These are phyloP conservation scores for Saitozyma sp. DNA, from an alignment of 768 basidiomycete genomes.

Conservation along the genomic window DNA sequence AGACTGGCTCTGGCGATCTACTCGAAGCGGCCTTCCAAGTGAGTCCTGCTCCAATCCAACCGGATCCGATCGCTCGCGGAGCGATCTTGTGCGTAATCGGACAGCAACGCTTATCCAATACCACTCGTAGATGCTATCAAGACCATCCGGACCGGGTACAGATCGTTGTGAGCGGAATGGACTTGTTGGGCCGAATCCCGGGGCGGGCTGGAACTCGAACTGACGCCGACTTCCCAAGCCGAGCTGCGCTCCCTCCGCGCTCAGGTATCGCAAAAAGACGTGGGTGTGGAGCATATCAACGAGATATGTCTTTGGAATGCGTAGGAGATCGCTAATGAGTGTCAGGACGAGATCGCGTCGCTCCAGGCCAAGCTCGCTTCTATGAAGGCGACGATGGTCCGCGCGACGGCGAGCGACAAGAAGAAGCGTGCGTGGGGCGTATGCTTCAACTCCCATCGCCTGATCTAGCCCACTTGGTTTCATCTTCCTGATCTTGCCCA, in stretches of 20 bases:
- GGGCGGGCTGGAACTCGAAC: neutral
- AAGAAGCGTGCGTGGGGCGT: constrained; percentile 23
- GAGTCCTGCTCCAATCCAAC: neutral
- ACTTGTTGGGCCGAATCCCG: neutral
- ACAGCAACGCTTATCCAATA: neutral
- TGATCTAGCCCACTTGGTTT: neutral
- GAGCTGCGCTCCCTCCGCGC: constrained; percentile 26
- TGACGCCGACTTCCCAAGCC: constrained; percentile 12
- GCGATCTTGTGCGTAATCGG: neutral
- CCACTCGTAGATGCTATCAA: constrained; percentile 3
- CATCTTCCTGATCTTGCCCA: neutral
- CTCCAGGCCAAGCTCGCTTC: constrained; percentile 22
- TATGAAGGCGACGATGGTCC: constrained; percentile 28
- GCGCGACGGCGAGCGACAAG: constrained; percentile 25
- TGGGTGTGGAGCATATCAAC: too few relatives aligned
- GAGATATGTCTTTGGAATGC: too few relatives aligned
- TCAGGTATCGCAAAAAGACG: constrained; percentile 13
- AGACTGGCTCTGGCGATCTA: neutral
- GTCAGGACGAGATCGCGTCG: constrained; percentile 24
- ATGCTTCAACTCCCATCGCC: too few relatives aligned
- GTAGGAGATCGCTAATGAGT: neutral
- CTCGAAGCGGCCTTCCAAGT: constrained; percentile 14
- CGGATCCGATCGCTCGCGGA: neutral
- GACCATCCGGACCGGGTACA: constrained; percentile 1
- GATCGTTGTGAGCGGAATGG: neutral